Base-by-base conservation (phyloP, 2,329 filamentous ascomycete genomes). In the Aspergillus alliaceus region DNA sequence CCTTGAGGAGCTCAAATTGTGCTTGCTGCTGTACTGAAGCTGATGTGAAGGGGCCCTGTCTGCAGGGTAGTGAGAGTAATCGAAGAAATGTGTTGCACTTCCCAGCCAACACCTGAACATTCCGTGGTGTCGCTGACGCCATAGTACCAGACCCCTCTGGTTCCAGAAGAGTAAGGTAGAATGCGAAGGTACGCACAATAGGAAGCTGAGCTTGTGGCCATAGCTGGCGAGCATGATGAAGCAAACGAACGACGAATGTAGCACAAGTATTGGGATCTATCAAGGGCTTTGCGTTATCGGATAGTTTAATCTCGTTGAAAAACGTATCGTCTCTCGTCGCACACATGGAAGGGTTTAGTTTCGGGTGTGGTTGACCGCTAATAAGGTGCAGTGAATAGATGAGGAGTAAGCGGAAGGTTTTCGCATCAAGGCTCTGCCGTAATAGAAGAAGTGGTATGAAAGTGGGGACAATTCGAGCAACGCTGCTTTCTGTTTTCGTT, bases 1-100 rank as follows among this genome's bases (percentile, higher is more conserved):
- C 79, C 54, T 78, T 74, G 12, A 88, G 71, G 4, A 88, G 71
- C 37, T 79, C 74, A 55, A 87, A 83, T 56, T 87, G 82, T 5
- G 84, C 84, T 54, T 76, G 77, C 63, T 87, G 80, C 64, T 86
- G 84, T 39, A 79, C 66, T 4, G 68, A 65, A 24, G 75, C 72
- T 14, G 77, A 78, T 35, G 78, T 72, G 56, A 83, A 81, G 1
- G 84, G 83, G n/a, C 76, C 66, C 3, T 74, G 59, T n/a, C 70
- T 72, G 6, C 79, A 73, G 2, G 83, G 79, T 9, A 80, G 54
- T 3, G 83, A 78, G 25, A 86, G 66, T 37, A 82, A 63, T 31
- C 68, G 69, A 20, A 86, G 73, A 37, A 80, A 69, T 18, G 67
- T 69, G 58, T 86, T 86, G 65, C 79, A 83, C 15, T 77, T 74